Evolutionary conservation across 768 basidiomycete genomes (phyloP), one percentile per base, ranked within the genome.

Genomic region (Sarcodon aspratus): DNA sequence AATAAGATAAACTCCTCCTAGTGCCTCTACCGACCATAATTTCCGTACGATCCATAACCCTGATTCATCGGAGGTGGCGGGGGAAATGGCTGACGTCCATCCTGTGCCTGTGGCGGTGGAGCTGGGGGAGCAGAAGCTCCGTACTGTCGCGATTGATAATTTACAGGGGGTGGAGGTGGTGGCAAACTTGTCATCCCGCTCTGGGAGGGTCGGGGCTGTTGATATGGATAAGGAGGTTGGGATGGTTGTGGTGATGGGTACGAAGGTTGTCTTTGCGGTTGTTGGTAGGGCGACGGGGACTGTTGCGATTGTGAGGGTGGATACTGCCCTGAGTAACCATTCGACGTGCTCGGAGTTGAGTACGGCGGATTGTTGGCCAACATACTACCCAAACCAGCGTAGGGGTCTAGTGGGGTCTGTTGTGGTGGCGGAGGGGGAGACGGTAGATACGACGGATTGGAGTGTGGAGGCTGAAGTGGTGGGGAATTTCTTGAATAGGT

Each of bases 401-500:
- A 42, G 5, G 40, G 40, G 13, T 42, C 40, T 3, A 17, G 40
- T 3, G 27, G 17, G 40, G 40, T 8, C 21, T 40, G n/a, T 27
- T 38, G 50, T 32, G 49, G 52, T 46, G 48, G 50, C 17, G 47
- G 48, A 17, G 44, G 55, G 13, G 47, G 51, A 32, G 47, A 55
- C 12, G 50, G 56, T 3, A 55, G 36, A 33, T 49, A 54, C 9
- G 53, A 18, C 44, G 40, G 13, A 8, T 15, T 34, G 48, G 11
- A 45, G 7, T 42, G 33, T 8, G 21, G 45, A 2, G 53, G 50
- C 17, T 43, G 55, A 48, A 45, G 45, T 35, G 55, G 53, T 21
- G 48, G 48, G 15, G 45, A 34, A 34, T 62, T 52, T 11, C n/a
- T n/a, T n/a, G n/a, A n/a, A n/a, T n/a, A n/a, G n/a, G 55, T 48